Conservation (phyloP, 2,329 filamentous ascomycete species). For the Raffaelea albimanens region DNA sequence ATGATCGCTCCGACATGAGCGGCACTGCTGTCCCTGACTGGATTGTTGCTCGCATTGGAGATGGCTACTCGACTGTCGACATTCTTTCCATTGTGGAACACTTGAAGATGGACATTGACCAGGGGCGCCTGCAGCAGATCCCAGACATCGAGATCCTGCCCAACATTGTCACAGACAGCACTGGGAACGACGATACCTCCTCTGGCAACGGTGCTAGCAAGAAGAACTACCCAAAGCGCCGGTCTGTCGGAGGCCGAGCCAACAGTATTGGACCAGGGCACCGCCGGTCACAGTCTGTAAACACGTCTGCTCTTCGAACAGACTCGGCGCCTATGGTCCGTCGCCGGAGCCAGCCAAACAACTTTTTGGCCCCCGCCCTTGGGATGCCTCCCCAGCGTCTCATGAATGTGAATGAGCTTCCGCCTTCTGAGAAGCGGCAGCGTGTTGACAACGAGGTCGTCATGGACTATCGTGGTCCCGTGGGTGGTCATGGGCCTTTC, state of each 20-base stretch:
- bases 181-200: not conserved
- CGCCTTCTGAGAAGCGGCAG: constrained; percentile 11
- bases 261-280: constrained; percentile 10
- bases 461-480: not conserved
- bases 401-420: not conserved
- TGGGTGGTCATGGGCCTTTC: not conserved
- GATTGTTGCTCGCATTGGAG: constrained; percentile 35
- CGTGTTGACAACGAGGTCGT: constrained; percentile 5
- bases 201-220: not conserved
- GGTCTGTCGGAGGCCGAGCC: not conserved
- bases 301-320: constrained; percentile 10
- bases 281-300: constrained; percentile 22
- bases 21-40: constrained; percentile 37
- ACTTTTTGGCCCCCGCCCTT: not conserved
- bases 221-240: constrained; percentile 8
- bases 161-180: constrained; percentile 26
- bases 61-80: constrained; percentile 36
- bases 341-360: constrained; percentile 8
- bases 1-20: constrained; percentile 20
- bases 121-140: constrained; percentile 32
- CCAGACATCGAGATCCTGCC: constrained; percentile 52
- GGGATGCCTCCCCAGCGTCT: not conserved
- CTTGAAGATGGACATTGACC: constrained; percentile 34
- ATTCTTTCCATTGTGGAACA: constrained; percentile 37
- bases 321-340: constrained; percentile 14